Conservation (phyloP, 208 protist genomes). For the Acanthamoeba sp. region DNA sequence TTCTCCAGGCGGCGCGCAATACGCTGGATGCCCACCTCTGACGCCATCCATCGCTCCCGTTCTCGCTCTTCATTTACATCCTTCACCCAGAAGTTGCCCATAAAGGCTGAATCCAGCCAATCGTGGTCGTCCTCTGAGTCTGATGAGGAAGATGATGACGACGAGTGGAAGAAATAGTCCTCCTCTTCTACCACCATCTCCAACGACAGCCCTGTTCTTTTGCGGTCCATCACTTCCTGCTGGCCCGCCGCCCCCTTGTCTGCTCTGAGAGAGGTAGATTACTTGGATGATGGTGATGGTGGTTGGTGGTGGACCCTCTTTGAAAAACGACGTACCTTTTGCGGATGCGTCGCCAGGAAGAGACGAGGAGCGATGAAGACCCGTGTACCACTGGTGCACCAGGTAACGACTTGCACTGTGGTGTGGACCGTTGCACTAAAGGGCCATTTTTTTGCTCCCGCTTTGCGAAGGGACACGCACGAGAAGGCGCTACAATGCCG, state of each 20-base stretch:
- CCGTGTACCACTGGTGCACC: too few relatives aligned
- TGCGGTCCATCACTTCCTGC: background rate
- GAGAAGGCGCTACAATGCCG: too few relatives aligned
- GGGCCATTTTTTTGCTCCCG: too few relatives aligned
- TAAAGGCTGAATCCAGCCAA: conserved; percentile 25
- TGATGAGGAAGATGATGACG: conserved; percentile 21
- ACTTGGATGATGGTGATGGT: background rate
- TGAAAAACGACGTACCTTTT: too few relatives aligned
- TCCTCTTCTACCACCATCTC: background rate
- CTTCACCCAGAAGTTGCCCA: conserved; percentile 17
- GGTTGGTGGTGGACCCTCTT: too few relatives aligned
- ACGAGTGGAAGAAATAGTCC: background rate
- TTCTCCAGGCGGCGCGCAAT: background rate
- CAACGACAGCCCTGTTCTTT: background rate
- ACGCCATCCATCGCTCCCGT: background rate
- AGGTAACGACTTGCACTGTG: too few relatives aligned
- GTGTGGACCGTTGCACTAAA: too few relatives aligned
- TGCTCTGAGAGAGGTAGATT: too few relatives aligned
- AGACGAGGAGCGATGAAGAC: background rate
- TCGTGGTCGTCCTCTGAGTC: conserved; percentile 22
- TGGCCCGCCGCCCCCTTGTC: background rate
- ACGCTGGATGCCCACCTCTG: background rate
- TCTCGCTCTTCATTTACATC: background rate
- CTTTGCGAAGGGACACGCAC: too few relatives aligned
- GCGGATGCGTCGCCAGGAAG: background rate